A percentile compares a stretch with the other conserved stretches of the same genome.
These are phyloP conservation scores for Botryosphaeria dothidea DNA, from an alignment of 2,329 filamentous ascomycete species.

Conservation along the genomic window DNA sequence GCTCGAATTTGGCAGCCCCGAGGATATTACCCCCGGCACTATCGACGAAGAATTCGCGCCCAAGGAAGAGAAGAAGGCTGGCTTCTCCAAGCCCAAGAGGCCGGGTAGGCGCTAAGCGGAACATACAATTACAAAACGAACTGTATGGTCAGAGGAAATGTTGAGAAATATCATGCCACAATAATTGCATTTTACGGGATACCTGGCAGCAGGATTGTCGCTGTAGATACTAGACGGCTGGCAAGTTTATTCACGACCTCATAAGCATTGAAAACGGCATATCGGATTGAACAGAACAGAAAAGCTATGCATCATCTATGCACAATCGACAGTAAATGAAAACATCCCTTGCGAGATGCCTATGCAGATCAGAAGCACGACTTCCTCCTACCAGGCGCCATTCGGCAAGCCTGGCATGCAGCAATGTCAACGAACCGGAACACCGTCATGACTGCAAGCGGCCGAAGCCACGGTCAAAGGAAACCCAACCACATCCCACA, in stretches of 20 bases:
- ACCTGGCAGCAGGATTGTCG: constrained; percentile 11
- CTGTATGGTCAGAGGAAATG: neutral
- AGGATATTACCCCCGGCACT: constrained; percentile 53
- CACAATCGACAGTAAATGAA: neutral
- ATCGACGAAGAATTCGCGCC: constrained; percentile 69
- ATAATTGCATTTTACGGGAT: constrained; percentile 2
- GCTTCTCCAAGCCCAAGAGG: constrained; percentile 76
- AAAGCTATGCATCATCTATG: neutral
- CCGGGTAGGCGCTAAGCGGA: constrained; percentile 60
- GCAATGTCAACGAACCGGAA: neutral
- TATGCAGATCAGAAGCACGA: neutral
- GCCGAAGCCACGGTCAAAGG: neutral
- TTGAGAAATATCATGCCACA: neutral
- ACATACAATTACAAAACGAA: neutral
- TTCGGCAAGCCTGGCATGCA: neutral
- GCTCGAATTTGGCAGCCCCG: constrained; percentile 15
- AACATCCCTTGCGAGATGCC: neutral
- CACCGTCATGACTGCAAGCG: neutral
- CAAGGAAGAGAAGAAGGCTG: constrained; percentile 64
- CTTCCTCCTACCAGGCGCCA: neutral
- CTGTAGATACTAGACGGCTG: constrained; percentile 5
- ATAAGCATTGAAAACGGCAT: neutral
- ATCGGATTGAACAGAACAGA: neutral
- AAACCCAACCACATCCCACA: neutral
- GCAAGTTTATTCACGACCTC: neutral